Percentiles rank a stretch among this genome's conserved stretches.
Evolutionary conservation across 768 basidiomycete species (phyloP).

Genomic region (Leccinum pellstonianum): DNA sequence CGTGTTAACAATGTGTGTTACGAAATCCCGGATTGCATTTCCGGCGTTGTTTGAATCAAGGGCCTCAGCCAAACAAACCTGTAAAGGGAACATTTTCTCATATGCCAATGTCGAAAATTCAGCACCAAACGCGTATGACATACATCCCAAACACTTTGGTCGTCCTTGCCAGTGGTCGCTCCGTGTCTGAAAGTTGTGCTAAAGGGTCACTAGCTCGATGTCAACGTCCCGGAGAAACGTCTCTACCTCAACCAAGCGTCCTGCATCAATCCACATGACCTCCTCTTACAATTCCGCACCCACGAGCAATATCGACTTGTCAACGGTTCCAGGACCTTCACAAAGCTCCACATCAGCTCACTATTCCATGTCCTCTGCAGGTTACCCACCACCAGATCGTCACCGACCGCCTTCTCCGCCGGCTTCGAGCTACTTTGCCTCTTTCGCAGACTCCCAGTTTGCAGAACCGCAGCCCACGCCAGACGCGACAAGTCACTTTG

Average conservation of each 20-base stretch:
- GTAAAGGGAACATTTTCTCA: constrained; percentile 22
- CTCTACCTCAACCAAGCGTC: constrained; percentile 20
- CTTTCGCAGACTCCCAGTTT: constrained; percentile 47
- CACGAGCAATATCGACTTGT: constrained; percentile 18
- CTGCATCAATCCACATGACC: constrained; percentile 10
- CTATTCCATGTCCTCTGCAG: constrained; percentile 13
- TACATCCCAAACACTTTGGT: neutral
- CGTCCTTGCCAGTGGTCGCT: neutral
- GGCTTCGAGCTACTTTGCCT: constrained; percentile 77
- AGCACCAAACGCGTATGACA: neutral
- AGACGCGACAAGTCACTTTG: constrained; percentile 71
- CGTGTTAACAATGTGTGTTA: neutral
- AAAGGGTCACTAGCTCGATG: constrained; percentile 14
- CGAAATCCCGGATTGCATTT: neutral
- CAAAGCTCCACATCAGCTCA: constrained; percentile 26
- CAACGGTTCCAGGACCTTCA: constrained; percentile 14
- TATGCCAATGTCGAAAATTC: neutral
- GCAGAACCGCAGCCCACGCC: constrained; percentile 57
- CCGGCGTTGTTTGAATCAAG: constrained; percentile 18
- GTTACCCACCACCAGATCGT: constrained; percentile 16
- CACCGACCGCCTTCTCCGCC: constrained; percentile 58
- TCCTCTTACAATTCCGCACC: constrained; percentile 1
- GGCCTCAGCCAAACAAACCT: constrained; percentile 15
- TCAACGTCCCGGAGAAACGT: constrained; percentile 29
- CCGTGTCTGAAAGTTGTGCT: neutral